These are phyloP conservation scores for Pelargonium cotyledonis DNA, from an alignment of 441 rosid species.

Conservation along the genomic window DNA sequence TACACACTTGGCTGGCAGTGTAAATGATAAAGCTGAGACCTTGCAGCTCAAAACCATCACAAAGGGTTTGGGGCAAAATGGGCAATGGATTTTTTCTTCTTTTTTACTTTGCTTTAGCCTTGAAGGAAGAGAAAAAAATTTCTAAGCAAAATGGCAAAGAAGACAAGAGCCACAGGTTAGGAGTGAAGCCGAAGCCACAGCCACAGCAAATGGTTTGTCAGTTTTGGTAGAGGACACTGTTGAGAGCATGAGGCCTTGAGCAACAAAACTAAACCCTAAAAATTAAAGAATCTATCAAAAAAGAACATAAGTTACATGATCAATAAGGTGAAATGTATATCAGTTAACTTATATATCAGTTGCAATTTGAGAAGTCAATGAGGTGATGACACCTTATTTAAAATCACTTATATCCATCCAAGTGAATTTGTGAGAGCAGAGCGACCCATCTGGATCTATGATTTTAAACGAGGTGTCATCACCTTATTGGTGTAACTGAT, in stretches of 20 bases:
- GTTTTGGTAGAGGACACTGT: background rate
- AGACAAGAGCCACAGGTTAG: constrained; percentile 1
- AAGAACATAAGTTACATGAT: background rate
- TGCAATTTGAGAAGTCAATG: too few relatives aligned
- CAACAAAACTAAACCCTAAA: too few relatives aligned
- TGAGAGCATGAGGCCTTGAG: background rate
- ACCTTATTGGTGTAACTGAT: too few relatives aligned
- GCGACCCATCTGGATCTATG: too few relatives aligned
- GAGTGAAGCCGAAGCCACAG: background rate
- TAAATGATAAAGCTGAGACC: background rate
- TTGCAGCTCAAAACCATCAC: background rate
- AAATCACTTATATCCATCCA: too few relatives aligned
- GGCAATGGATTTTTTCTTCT: background rate
- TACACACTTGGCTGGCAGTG: background rate
- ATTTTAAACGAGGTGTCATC: too few relatives aligned
- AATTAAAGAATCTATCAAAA: background rate
- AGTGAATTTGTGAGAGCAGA: too few relatives aligned
- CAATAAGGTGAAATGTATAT: too few relatives aligned
- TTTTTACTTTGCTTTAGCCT: background rate
- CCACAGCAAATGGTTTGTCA: background rate
- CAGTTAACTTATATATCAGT: too few relatives aligned
- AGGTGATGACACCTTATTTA: too few relatives aligned
- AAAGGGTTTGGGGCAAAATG: background rate
- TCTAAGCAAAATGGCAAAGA: background rate
- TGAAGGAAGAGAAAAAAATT: background rate